Conservation (phyloP, 2,329 filamentous ascomycete species). For the Arthrobotrys megalospora region DNA sequence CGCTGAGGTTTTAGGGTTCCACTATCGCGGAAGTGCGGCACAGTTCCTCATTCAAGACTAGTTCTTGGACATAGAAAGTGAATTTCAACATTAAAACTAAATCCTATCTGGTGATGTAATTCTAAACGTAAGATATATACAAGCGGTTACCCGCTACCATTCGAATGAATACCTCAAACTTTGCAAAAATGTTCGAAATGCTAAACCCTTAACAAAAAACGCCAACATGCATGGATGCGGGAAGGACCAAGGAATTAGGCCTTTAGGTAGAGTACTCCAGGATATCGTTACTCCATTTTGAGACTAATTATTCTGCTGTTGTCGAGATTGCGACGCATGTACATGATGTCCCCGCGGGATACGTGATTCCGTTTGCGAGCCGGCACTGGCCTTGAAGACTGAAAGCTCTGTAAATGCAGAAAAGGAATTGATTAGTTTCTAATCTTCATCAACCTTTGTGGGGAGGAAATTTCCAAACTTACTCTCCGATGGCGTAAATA, state of each 20-base stretch:
- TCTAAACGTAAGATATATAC: slow-evolving; percentile 5
- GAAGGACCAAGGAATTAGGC: background rate
- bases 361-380: slow-evolving; percentile 26
- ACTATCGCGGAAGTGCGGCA: slow-evolving; percentile 23
- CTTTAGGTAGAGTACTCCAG: background rate
- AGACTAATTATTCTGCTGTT: slow-evolving; percentile 5
- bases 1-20: background rate
- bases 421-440: background rate
- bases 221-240: background rate
- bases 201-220: background rate
- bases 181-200: background rate
- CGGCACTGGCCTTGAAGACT: slow-evolving; percentile 27
- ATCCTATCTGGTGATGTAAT: background rate
- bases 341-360: slow-evolving; percentile 36
- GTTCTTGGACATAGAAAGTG: background rate
- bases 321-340: slow-evolving; percentile 51
- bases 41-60: background rate
- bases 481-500: slow-evolving; percentile 55
- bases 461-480: slow-evolving; percentile 24
- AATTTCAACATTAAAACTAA: slow-evolving; percentile 17
- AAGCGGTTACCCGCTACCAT: background rate
- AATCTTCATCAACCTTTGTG: background rate
- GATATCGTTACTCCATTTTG: background rate
- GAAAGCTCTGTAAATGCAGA: slow-evolving; percentile 28
- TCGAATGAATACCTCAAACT: background rate